A percentile compares a stretch with the other conserved stretches of the same genome.
Evolutionary conservation across 2,329 filamentous ascomycete genomes (phyloP).

Genomic region (Fusarium succisae): DNA sequence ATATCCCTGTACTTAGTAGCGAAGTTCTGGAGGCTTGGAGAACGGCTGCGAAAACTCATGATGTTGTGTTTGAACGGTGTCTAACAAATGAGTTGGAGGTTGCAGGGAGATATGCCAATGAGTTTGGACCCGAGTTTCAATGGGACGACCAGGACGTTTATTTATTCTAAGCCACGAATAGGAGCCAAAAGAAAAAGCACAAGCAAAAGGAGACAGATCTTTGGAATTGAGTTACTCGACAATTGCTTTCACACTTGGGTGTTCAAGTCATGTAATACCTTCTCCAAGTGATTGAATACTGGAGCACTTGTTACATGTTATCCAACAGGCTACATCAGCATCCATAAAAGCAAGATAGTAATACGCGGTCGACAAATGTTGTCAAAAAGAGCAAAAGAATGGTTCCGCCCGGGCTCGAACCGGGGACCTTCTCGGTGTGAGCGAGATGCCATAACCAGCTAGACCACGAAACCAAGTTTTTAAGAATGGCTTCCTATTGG

Average conservation of each 20-base stretch:
- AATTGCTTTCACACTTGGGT: not conserved
- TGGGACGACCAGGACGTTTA: not conserved
- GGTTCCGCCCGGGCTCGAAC: conserved; percentile 10
- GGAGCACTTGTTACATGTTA: too few species aligned
- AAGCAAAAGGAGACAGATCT: not conserved
- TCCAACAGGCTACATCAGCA: too few species aligned
- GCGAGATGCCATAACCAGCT: conserved; percentile 11
- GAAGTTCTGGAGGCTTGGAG: not conserved
- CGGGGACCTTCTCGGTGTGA: conserved; percentile 10
- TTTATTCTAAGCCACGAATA: fast-evolving
- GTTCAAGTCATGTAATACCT: fast-evolving
- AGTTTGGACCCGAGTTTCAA: not conserved
- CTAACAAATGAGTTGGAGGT: not conserved
- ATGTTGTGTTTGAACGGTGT: not conserved
- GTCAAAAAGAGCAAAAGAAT: not conserved
- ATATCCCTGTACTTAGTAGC: not conserved
- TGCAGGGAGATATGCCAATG: not conserved
- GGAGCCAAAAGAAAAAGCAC: not conserved
- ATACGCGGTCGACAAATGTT: fast-evolving
- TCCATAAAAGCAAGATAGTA: not conserved
- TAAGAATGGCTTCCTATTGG: not conserved
- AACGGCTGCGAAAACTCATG: not conserved
- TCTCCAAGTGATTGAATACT: not conserved
- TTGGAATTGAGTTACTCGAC: fast-evolving
- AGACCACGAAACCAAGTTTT: not conserved